These are phyloP conservation scores for Mrakia frigida DNA, from an alignment of 768 basidiomycete genomes.

Conservation along the genomic window DNA sequence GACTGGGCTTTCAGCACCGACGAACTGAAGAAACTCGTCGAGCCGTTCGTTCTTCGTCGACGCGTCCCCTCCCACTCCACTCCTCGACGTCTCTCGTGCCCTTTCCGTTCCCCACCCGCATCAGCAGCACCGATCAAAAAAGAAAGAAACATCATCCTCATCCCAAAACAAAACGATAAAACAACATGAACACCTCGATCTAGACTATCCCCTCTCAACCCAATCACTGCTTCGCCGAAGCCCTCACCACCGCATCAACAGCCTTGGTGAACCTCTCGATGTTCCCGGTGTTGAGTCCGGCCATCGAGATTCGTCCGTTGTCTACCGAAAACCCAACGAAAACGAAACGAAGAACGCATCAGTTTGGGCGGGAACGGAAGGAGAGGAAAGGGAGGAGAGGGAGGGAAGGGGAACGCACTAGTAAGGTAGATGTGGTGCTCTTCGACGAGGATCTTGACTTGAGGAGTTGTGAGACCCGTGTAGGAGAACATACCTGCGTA, in stretches of 20 bases:
- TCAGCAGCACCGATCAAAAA: too few relatives aligned
- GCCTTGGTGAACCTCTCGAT: conserved; percentile 45
- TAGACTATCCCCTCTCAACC: too few relatives aligned
- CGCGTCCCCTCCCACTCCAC: too few relatives aligned
- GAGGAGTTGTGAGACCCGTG: conserved; percentile 37
- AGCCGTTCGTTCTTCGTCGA: too few relatives aligned
- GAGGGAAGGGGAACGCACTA: conserved; percentile 38
- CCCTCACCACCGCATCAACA: conserved; percentile 36
- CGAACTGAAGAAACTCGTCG: too few relatives aligned
- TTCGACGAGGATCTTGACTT: conserved; percentile 35
- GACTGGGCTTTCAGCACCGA: too few relatives aligned
- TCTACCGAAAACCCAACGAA: conserved; percentile 24
- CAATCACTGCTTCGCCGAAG: conserved; percentile 5
- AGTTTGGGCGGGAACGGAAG: conserved; percentile 20
- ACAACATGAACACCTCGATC: too few relatives aligned
- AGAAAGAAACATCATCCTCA: too few relatives aligned
- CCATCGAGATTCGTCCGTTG: conserved; percentile 85
- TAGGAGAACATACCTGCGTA: conserved; percentile 82
- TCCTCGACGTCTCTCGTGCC: too few relatives aligned
- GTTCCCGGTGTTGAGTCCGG: conserved; percentile 76
- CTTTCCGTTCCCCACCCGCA: too few relatives aligned
- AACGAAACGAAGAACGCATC: not conserved
- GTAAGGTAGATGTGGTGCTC: conserved; percentile 37
- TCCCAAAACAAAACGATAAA: too few relatives aligned
- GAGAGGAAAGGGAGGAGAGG: conserved; percentile 34